Evolutionary conservation across 805 yeast species (phyloP), one percentile per base, ranked within the genome.

Genomic region (Lipomyces sp.): DNA sequence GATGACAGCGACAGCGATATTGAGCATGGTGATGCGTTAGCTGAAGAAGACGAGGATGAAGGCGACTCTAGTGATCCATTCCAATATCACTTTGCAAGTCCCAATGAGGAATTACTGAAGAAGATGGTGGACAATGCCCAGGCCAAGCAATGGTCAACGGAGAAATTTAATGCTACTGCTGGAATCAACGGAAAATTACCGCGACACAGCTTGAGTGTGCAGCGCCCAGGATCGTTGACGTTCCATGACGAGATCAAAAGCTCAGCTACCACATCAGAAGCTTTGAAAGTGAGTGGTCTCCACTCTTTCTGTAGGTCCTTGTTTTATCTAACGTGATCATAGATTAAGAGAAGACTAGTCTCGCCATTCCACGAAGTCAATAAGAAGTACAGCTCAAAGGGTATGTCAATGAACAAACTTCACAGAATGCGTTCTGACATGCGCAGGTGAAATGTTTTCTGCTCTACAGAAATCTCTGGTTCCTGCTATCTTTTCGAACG

Each of bases 401-500:
- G 73, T 1, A 74, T 74, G 45, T 63, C 73, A 63, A 53, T 67
- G 6, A 53, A 72, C 66, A 5, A 51, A 72, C 69, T 77, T 18
- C 66, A 78, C 58, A 10, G n/a, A 42, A 69, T 71, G 81, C 11
- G 67, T 73, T 73, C 80, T 48, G 71, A 80, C 68, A 61, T 11
- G 76, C 59, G 71, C 77, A 4, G 63, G 74, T 1, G 77, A 75
- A 32, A 76, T 75, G 5, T 75, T 84, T 32, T 75, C 84, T 1
- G 69, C 74, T 1, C 66, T 86, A 32, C 93, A 92, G 60, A 75
- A 76, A 42, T 75, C 79, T 18, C 72, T 92, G 1, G 81, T 89
- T 6, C 85, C 86, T 33, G 88, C 93, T 0, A 81, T 94, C 77
- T 83, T 90, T 65, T 83, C 84, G 57, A 93, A 95, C 77, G 84